Conservation (phyloP, 768 basidiomycete genomes). For the Dacryopinax spathularia region DNA sequence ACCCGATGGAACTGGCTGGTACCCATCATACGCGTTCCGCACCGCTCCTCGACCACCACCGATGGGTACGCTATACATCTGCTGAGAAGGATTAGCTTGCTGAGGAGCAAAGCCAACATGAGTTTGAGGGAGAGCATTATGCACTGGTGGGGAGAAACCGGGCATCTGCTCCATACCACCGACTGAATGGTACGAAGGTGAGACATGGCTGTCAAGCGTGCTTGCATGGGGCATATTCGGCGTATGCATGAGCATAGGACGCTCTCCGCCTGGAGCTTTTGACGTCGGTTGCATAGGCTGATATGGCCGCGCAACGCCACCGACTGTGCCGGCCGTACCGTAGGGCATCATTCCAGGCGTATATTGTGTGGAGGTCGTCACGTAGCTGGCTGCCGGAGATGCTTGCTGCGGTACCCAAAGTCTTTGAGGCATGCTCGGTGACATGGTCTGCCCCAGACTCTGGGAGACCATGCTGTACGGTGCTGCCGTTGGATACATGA, state of each 20-base stretch:
- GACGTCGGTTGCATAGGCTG: neutral
- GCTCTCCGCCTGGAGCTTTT: neutral
- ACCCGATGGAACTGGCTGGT: neutral
- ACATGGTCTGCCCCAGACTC: neutral
- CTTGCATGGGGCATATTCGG: neutral
- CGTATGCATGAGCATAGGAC: neutral
- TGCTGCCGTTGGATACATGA: neutral
- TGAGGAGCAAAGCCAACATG: neutral
- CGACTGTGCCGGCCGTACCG: neutral
- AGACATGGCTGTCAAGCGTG: neutral
- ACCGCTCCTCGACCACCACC: neutral
- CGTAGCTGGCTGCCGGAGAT: neutral
- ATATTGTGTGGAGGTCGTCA: neutral
- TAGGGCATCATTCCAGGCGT: neutral
- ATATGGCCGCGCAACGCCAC: neutral
- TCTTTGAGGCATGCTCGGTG: neutral
- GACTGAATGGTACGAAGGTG: neutral
- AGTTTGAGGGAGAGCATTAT: neutral
- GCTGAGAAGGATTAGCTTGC: neutral
- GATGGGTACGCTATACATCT: neutral
- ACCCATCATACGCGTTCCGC: constrained; percentile 3
- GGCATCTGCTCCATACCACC: constrained; percentile 1
- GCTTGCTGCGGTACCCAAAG: neutral
- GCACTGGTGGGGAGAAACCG: neutral
- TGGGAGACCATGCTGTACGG: neutral